phyloP scores from a whole-genome alignment of 768 basidiomycete species.

The Russula olivacea region DNA sequence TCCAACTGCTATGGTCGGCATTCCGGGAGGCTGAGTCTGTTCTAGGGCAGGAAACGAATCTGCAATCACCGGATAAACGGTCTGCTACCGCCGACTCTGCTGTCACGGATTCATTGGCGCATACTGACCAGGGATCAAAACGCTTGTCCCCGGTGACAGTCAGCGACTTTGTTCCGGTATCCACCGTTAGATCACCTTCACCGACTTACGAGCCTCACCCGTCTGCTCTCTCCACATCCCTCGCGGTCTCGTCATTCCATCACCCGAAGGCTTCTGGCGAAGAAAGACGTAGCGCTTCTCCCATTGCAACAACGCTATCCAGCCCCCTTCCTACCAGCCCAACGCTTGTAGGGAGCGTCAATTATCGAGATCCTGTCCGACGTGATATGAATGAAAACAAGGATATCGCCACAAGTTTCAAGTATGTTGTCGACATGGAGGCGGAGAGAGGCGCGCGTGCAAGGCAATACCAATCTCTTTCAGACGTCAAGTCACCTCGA shows the following conservation, averaged over 20 bases:
- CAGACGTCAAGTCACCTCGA: slow-evolving; percentile 9
- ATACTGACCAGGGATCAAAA: slow-evolving; percentile 1
- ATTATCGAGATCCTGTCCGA: slow-evolving; percentile 35
- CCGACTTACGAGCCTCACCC: slow-evolving; percentile 33
- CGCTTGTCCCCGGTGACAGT: slow-evolving; percentile 36
- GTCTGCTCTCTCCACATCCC: slow-evolving; percentile 68
- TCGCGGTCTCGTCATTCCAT: slow-evolving; percentile 54
- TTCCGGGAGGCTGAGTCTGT: slow-evolving; percentile 46
- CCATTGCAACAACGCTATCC: slow-evolving; percentile 11
- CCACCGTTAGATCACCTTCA: slow-evolving; percentile 37
- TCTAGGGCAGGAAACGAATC: slow-evolving; percentile 37
- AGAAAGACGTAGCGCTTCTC: slow-evolving; percentile 21
- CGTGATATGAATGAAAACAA: slow-evolving; percentile 44
- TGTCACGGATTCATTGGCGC: background rate
- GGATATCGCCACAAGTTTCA: slow-evolving; percentile 45
- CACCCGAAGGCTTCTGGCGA: slow-evolving; percentile 38
- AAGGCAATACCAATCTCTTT: slow-evolving; percentile 17
- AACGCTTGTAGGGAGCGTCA: slow-evolving; percentile 17
- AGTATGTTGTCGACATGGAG: slow-evolving; percentile 42
- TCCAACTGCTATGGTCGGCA: slow-evolving; percentile 56
- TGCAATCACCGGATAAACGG: slow-evolving; percentile 21
- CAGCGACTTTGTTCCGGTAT: slow-evolving; percentile 51
- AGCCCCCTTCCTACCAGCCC: slow-evolving; percentile 8
- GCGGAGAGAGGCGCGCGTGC: slow-evolving; percentile 30
- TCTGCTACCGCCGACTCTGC: slow-evolving; percentile 1